phyloP scores from a whole-genome alignment of 2,329 filamentous ascomycete genomes.

The Phoma herbarum region DNA sequence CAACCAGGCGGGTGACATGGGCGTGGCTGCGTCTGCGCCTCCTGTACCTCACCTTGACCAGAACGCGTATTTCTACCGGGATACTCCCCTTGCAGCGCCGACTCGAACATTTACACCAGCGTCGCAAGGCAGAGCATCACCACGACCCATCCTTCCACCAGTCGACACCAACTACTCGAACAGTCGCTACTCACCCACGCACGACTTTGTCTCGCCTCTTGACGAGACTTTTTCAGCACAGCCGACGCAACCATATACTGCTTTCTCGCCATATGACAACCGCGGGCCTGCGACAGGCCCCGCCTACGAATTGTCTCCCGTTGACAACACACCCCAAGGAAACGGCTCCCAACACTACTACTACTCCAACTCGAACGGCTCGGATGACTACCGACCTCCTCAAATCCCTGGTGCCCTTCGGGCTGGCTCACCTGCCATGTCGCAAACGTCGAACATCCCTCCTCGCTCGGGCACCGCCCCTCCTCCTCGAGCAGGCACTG shows the following conservation, averaged over 20 bases:
- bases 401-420: conserved; percentile 40
- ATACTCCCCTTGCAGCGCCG: conserved; percentile 35
- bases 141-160: conserved; percentile 38
- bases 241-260: conserved; percentile 32
- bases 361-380: conserved; percentile 31
- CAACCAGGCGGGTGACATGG: conserved; percentile 68
- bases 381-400: conserved; percentile 36
- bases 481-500: conserved; percentile 38
- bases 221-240: conserved; percentile 29
- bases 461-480: conserved; percentile 30
- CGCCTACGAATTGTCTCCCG: conserved; percentile 48
- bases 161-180: conserved; percentile 42
- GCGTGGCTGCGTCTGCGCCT: conserved; percentile 48
- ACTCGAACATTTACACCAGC: conserved; percentile 42
- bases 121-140: conserved; percentile 42
- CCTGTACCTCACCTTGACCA: conserved; percentile 43
- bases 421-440: conserved; percentile 41
- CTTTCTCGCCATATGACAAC: conserved; percentile 46
- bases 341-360: conserved; percentile 28
- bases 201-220: conserved; percentile 35
- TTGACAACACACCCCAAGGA: conserved; percentile 39
- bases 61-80: conserved; percentile 42
- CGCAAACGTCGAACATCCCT: conserved; percentile 32
- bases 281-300: conserved; percentile 36
- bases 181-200: conserved; percentile 35